Conservation (phyloP, 129 eudicot genomes). For the Rutidosis leptorrhynchoides region DNA sequence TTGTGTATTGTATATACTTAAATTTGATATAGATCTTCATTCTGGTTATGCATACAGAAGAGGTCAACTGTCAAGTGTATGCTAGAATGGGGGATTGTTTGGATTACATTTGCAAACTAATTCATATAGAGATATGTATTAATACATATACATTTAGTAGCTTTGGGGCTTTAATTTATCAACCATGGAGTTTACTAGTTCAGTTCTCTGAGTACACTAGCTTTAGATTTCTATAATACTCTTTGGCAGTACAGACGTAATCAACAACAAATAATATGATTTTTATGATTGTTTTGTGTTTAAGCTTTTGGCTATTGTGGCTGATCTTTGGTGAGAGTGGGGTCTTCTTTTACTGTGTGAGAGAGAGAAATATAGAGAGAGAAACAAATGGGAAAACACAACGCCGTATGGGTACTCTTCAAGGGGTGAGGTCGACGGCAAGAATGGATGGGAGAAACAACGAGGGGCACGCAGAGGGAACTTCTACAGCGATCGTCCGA, state of each 20-base stretch:
- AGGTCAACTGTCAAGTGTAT: not conserved
- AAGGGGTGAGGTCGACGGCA: no score
- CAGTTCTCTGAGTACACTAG: not conserved
- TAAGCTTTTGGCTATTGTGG: constrained; percentile 8
- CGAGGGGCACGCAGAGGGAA: no score
- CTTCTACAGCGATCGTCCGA: no score
- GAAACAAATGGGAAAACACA: no score
- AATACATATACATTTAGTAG: not conserved
- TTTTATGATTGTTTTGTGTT: not conserved
- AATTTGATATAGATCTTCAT: constrained; percentile 22
- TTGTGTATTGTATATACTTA: constrained; percentile 12
- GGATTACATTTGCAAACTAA: not conserved
- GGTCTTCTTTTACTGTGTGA: not conserved
- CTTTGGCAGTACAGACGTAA: constrained; percentile 10
- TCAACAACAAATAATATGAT: not conserved
- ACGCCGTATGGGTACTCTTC: no score
- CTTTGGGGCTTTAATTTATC: not conserved
- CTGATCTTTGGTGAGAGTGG: constrained; percentile 11
- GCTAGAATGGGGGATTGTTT: not conserved
- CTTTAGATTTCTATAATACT: constrained; percentile 2
- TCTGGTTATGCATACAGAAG: constrained; percentile 10
- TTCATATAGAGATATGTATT: not conserved
- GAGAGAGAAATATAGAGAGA: no score
- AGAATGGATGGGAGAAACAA: no score
- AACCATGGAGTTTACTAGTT: not conserved